Evolutionary conservation across 768 basidiomycete species (phyloP).

Genomic region (Rhizopogon vulgaris): DNA sequence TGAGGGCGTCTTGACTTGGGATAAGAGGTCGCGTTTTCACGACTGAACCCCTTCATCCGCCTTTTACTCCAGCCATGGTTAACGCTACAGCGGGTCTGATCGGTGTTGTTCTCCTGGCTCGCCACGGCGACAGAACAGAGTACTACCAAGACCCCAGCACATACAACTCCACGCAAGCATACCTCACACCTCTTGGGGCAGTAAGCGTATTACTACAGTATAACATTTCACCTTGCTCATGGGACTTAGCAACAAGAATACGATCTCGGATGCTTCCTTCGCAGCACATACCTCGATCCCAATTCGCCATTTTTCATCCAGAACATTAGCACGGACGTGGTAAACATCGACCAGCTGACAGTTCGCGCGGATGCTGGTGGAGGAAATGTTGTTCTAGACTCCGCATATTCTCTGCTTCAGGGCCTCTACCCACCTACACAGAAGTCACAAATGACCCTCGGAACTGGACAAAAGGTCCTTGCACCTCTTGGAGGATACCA

Average conservation of each 20-base stretch:
- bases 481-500: constrained; percentile 73
- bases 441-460: constrained; percentile 59
- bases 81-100: constrained; percentile 29
- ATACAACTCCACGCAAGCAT: constrained; percentile 48
- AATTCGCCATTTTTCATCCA: constrained; percentile 56
- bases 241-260: constrained; percentile 51
- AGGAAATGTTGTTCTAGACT: constrained; percentile 74
- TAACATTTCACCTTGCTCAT: neutral
- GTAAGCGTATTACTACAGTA: constrained; percentile 25
- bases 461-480: constrained; percentile 59
- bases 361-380: constrained; percentile 70
- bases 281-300: constrained; percentile 53
- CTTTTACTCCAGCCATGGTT: neutral
- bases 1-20: too few relatives aligned
- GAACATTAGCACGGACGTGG: constrained; percentile 56
- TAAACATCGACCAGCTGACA: constrained; percentile 59
- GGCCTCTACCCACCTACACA: constrained; percentile 72
- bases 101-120: constrained; percentile 64
- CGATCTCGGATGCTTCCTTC: constrained; percentile 48
- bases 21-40: neutral
- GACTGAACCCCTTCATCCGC: neutral
- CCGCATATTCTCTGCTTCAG: constrained; percentile 71
- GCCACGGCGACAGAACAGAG: constrained; percentile 62
- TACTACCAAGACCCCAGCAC: constrained; percentile 62
- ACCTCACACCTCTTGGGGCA: constrained; percentile 65